Conservation (phyloP, 495 filamentous ascomycete genomes). For the Trypethelium eluteriae region DNA sequence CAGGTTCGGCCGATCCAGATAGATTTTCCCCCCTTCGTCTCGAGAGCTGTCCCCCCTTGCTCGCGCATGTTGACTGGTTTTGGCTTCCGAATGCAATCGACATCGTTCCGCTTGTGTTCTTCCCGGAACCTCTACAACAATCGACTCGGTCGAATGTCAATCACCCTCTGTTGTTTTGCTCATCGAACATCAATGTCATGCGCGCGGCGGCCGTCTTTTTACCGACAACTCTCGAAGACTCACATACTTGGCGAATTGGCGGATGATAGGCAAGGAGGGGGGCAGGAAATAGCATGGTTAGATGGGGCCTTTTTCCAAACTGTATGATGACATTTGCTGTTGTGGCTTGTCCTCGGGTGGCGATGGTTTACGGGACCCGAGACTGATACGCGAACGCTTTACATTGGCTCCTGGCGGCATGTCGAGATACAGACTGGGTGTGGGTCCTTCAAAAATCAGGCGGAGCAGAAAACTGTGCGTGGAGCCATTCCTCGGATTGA, state of each 20-base stretch:
- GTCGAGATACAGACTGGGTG: slow-evolving; percentile 7
- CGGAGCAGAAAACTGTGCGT: neutral
- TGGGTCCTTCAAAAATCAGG: neutral
- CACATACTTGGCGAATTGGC: neutral
- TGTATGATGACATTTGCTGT: slow-evolving; percentile 6
- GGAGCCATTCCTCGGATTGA: neutral
- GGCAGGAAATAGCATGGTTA: neutral
- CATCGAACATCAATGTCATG: neutral
- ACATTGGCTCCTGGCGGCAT: neutral
- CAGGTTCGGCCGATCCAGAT: slow-evolving; percentile 95
- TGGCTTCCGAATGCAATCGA: neutral
- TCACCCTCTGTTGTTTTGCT: neutral
- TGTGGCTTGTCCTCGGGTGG: slow-evolving; percentile 5
- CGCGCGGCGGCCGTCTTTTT: neutral
- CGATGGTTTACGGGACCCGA: neutral
- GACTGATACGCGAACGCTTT: neutral
- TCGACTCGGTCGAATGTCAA: neutral
- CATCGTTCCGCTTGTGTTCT: neutral
- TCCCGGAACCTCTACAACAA: neutral
- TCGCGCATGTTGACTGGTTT: neutral
- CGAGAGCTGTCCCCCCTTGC: neutral
- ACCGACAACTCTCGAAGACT: neutral
- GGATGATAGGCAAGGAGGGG: neutral
- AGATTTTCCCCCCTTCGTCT: neutral
- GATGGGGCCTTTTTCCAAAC: neutral